Percentiles rank a stretch among this genome's conserved stretches.
Evolutionary conservation across 345 rosid species (phyloP).

Genomic region (Linum lewisii): DNA sequence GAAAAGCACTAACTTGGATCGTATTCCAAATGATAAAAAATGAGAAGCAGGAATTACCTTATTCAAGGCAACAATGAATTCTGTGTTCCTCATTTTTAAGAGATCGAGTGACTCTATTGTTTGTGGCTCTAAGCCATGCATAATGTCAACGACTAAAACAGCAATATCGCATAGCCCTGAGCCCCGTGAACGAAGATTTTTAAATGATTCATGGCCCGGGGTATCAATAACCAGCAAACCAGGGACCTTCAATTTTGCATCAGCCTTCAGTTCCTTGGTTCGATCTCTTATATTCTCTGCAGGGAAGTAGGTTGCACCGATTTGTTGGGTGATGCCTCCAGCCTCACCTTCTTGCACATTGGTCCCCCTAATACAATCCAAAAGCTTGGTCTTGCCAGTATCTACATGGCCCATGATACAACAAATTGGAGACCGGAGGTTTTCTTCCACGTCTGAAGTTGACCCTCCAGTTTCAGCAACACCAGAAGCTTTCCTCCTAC

Average conservation of each 20-base stretch:
- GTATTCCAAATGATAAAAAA: background rate
- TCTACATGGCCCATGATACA: constrained; percentile 99
- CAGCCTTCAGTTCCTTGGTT: constrained; percentile 85
- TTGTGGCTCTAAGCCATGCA: constrained; percentile 89
- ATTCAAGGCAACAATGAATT: constrained; percentile 87
- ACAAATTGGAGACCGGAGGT: constrained; percentile 89
- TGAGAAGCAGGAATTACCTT: constrained; percentile 40
- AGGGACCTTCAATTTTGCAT: constrained; percentile 87
- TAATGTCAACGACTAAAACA: constrained; percentile 89
- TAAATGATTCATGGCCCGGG: constrained; percentile 92
- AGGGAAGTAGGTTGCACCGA: constrained; percentile 97
- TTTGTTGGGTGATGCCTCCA: constrained; percentile 98
- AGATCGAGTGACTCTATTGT: constrained; percentile 91
- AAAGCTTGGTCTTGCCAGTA: constrained; percentile 90
- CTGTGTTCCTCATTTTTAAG: constrained; percentile 69
- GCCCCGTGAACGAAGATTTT: constrained; percentile 85
- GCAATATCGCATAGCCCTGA: constrained; percentile 96
- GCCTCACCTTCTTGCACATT: constrained; percentile 99
- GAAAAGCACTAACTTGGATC: background rate
- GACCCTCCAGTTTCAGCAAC: constrained; percentile 28
- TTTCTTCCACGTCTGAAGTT: constrained; percentile 31
- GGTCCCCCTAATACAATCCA: constrained; percentile 94
- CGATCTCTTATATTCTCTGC: constrained; percentile 88
- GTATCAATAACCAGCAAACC: constrained; percentile 96
- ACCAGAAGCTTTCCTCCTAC: constrained; percentile 23